Evolutionary conservation across 2,329 filamentous ascomycete genomes (phyloP).

Genomic region (Penicillium digitatum): DNA sequence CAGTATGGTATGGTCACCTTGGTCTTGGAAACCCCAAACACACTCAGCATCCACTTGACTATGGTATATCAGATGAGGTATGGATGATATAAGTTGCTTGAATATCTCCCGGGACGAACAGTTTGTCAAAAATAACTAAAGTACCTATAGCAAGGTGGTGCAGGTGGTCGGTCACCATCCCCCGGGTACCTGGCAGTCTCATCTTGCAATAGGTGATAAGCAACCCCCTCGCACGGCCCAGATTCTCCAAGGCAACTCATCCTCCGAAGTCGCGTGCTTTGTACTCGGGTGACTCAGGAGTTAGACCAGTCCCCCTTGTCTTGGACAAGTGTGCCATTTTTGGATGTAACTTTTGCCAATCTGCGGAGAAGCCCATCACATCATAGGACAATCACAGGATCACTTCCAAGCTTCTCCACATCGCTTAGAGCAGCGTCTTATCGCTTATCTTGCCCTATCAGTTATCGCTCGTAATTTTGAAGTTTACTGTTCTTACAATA

Average conservation of each 20-base stretch:
- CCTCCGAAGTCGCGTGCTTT: slow-evolving; percentile 25
- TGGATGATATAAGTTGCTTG: not conserved
- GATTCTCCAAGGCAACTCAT: slow-evolving; percentile 17
- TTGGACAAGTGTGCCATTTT: slow-evolving; percentile 1
- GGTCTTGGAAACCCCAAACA: not conserved
- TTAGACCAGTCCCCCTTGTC: not conserved
- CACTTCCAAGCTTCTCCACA: slow-evolving; percentile 10
- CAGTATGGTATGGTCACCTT: slow-evolving; percentile 13
- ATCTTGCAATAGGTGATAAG: not conserved
- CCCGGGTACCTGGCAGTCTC: slow-evolving; percentile 20
- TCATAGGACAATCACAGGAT: slow-evolving; percentile 11
- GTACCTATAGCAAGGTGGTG: not conserved
- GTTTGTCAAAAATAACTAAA: not conserved
- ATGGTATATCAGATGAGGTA: not conserved
- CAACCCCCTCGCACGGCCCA: slow-evolving; percentile 6
- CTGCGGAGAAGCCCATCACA: slow-evolving; percentile 7
- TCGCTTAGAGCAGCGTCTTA: slow-evolving; percentile 12
- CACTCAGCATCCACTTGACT: not conserved
- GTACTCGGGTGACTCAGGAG: slow-evolving; percentile 14
- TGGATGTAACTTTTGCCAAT: slow-evolving; percentile 1
- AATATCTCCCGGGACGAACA: not conserved
- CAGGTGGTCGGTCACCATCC: not conserved
- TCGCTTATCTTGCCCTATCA: slow-evolving; percentile 19
- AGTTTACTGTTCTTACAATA: not conserved
- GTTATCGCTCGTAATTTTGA: not conserved